Base-by-base conservation (phyloP, 2,329 filamentous ascomycete species). In the Fusarium sp. region DNA sequence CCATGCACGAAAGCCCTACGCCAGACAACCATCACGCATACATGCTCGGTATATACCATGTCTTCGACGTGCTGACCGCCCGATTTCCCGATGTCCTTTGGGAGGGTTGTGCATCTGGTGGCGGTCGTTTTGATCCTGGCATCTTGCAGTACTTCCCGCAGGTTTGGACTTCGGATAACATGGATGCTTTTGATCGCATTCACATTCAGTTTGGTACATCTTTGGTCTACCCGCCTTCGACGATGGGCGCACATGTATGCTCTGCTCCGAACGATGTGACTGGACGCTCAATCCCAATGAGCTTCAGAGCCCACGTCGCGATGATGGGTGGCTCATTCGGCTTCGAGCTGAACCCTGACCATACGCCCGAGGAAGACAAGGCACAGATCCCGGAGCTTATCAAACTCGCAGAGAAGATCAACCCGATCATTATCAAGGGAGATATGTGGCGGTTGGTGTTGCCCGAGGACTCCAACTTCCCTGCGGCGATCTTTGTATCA, bases 321-420 rank as follows among this genome's bases (percentile, higher is more conserved):
- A 89, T 91, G 83, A 91, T 91, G 90, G 90, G 90, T 61, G 90
- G 90, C 4, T 90, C 88, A 0, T 92, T 92, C 71, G 90, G 90
- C 0, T 84, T 92, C 15, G 90, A 92, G 76, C 84, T 92, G 12
- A 84, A 91, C 74, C 90, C 90, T 0, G 80, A 80, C 0, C 82
- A 86, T 12, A 84, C 90, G 10, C 79, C 80, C 0, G 81, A 81
- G 0, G 85, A 85, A 17, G 90, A 92, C n/a, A 83, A 81, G 50
- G 83, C 80, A 1, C 81, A 83, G 35, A 83, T 92, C 1, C 89
- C 90, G 0, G 82, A 75, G 0, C 81, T 92, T 3, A 86, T 92
- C 64, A 81, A 79, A 0, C 81, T 87, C 10, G 86, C 88, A 4
- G 86, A 89, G 64, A 83, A 83, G 56, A 82, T 91, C 52, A 91